Base-by-base conservation (phyloP, 352 stramenopile genomes). In the Phytophthora crassamura region DNA sequence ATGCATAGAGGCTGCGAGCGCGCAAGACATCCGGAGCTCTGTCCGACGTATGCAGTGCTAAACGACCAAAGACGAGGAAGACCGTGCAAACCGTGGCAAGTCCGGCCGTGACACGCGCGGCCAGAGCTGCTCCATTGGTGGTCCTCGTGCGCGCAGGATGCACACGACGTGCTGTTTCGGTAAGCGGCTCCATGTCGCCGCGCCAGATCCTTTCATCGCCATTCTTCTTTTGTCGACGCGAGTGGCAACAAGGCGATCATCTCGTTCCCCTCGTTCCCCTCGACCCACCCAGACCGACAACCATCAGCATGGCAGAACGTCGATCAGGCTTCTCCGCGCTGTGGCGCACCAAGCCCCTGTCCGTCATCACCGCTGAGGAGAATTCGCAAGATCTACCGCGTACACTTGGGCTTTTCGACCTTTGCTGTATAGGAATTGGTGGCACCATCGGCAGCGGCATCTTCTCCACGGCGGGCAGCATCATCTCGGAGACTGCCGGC, bases 401-500 rank as follows among this genome's bases (percentile, higher is more conserved):
- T 12, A 73, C 69, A 11, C 69, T 97, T 9, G 74, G 63, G 16
- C 67, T 97, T 32, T 90, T 90, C 46, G 92, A 98, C 68, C 70
- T 98, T 15, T 70, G 94, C 10, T 88, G 69, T 33, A 80, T 98
- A 32, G 90, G 92, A n/a, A 85, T 98, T 5, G 93, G 93, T 0
- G 90, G 78, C 15, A 98, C 93, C 0, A 83, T 98, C 12, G 93
- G 93, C 6, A 75, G 57, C 35, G 93, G 93, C 10, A 86, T 98
- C 52, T 98, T 98, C 76, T 91, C 78, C 33, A 89, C 80, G 6
- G 69, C 80, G 1, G 78, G 71, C 11, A 69, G 46, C 28, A 86
- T 97, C 39, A 80, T 98, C 39, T 80, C 72, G 34, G 68, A 78
- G 39, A 86, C 71, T 2, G 86, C 88, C 3, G 91, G 91, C 18